Base-by-base conservation (phyloP, 805 yeast species). In the Kodamaea lidongshanica region DNA sequence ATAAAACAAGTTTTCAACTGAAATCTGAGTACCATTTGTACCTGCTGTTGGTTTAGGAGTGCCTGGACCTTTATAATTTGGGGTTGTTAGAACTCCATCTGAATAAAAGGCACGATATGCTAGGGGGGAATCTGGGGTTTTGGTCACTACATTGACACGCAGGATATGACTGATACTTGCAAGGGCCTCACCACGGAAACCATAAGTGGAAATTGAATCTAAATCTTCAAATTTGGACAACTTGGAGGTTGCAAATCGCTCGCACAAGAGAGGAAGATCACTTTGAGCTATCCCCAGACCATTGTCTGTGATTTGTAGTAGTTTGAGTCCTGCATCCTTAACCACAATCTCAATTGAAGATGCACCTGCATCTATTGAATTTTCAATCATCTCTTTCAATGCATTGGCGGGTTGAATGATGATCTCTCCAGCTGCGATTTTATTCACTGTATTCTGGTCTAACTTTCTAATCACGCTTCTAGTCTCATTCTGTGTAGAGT, bases 351-450 rank as follows among this genome's bases (percentile, higher is more conserved):
- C 96, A 9, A 92, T 72, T 28, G 68, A 52, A 1, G 88, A 67
- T 8, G 94, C 63, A 0, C 70, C 66, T 0, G 98, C 96, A 52
- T 92, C 98, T 8, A 92, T 75, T 5, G 94, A 73, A 61, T 92
- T 92, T 58, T 92, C 98, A 37, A 92, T 60, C 61, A 92, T 62
- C 53, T 92, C 98, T 50, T 92, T 92, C 23, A 92, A 60, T 0
- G 98, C 98, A 52, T 89, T 92, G 4, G 89, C 82, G 0, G 98
- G 97, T 4, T 88, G 89, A 16, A 88, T 72, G 34, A 92, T 84
- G 56, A 92, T 85, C 58, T 92, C 97, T 1, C 98, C 98, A 1
- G 98, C 98, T 0, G 98, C 98, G 16, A 92, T 92, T 38, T 79
- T 73, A 52, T 87, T 88, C 28, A 92, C 83, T 12, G 88, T 96